Percentiles rank a stretch among this genome's conserved stretches.
Evolutionary conservation across 441 rosid species (phyloP).

Genomic region (Populus hybrid): DNA sequence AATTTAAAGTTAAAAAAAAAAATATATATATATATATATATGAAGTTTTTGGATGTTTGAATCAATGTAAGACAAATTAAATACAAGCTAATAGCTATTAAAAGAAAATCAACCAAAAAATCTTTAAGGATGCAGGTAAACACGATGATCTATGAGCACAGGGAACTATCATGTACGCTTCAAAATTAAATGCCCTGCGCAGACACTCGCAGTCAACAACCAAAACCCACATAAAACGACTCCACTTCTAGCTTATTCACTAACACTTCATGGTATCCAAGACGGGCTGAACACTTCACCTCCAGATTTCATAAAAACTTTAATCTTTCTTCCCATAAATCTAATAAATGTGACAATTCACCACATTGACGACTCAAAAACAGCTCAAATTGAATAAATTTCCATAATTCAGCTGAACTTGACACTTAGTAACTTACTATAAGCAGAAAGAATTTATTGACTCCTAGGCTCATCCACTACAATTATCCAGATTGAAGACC

Average conservation of each 20-base stretch:
- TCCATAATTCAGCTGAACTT: neutral
- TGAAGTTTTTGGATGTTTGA: neutral
- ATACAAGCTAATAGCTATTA: neutral
- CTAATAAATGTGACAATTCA: neutral
- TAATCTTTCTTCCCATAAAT: neutral
- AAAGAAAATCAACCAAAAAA: neutral
- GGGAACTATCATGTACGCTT: neutral
- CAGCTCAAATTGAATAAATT: slow-evolving; percentile 6
- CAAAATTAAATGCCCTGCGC: neutral
- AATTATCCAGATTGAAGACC: neutral
- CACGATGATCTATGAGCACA: neutral
- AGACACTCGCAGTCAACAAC: neutral
- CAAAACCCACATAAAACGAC: neutral
- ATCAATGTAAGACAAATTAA: neutral
- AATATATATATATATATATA: too few species aligned
- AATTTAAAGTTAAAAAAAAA: neutral
- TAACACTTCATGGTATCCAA: neutral
- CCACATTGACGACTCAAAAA: slow-evolving; percentile 8
- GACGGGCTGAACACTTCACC: neutral
- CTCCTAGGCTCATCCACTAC: neutral
- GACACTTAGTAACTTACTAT: neutral
- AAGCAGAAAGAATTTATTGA: neutral
- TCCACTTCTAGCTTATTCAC: neutral
- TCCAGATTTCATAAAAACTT: neutral
- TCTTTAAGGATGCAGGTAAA: neutral